Conservation (phyloP, 2,329 filamentous ascomycete genomes). For the Metarhizium rileyi region DNA sequence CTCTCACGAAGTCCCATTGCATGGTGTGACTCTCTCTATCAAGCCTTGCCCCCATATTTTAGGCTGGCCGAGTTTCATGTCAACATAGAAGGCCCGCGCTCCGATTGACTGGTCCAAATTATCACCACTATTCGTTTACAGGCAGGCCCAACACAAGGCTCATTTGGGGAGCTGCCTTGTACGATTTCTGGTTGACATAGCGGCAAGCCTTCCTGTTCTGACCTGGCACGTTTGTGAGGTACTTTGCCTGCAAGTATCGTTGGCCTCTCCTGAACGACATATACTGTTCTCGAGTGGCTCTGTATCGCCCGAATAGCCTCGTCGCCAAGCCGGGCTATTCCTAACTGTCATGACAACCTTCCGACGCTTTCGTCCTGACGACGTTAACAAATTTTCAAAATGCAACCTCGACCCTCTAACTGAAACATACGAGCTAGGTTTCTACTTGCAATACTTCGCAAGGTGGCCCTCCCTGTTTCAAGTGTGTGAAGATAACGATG, state of each 20-base stretch:
- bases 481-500: slow-evolving; percentile 74
- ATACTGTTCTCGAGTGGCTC: background rate
- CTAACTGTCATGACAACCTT: slow-evolving; percentile 61
- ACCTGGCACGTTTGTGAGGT: too few relatives aligned
- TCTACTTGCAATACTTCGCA: slow-evolving; percentile 92
- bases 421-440: slow-evolving; percentile 93
- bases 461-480: slow-evolving; percentile 95
- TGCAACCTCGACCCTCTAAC: slow-evolving; percentile 94
- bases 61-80: background rate
- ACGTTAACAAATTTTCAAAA: slow-evolving; percentile 82
- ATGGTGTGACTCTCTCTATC: too few relatives aligned
- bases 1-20: too few relatives aligned
- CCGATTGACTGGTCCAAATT: background rate
- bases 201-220: too few relatives aligned
- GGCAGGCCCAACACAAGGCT: background rate
- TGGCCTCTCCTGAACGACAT: too few relatives aligned
- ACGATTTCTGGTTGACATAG: background rate
- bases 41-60: too few relatives aligned
- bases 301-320: background rate
- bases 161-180: background rate
- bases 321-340: background rate
- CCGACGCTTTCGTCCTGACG: slow-evolving; percentile 71
- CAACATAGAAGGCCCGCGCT: background rate
- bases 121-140: background rate
- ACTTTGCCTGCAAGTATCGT: too few relatives aligned